These are phyloP conservation scores for Globisporangium solare DNA, from an alignment of 352 stramenopile genomes.

Conservation along the genomic window DNA sequence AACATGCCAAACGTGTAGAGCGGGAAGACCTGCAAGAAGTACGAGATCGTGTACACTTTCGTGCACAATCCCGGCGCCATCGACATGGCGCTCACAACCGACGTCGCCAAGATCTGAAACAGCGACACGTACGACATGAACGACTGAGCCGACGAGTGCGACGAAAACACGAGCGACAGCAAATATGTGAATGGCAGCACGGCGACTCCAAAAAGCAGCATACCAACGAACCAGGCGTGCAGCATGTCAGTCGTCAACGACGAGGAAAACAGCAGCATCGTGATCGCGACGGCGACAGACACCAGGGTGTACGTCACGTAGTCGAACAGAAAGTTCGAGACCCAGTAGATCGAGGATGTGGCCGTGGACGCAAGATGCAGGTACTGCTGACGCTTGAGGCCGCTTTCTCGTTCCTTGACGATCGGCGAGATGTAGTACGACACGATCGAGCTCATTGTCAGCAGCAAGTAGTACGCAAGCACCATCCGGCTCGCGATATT, in stretches of 20 bases:
- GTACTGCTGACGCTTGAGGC: constrained; percentile 72
- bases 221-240: constrained; percentile 25
- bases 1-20: constrained; percentile 52
- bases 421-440: constrained; percentile 60
- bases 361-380: constrained; percentile 49
- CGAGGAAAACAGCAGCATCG: constrained; percentile 32
- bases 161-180: constrained; percentile 59
- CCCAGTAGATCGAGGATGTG: constrained; percentile 61
- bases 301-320: constrained; percentile 39
- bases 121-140: constrained; percentile 66
- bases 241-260: constrained; percentile 32
- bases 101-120: constrained; percentile 64
- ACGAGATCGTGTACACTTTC: constrained; percentile 31
- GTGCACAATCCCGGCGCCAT: constrained; percentile 46
- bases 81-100: constrained; percentile 40
- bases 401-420: constrained; percentile 66
- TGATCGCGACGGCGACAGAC: constrained; percentile 23
- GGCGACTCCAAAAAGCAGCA: constrained; percentile 42
- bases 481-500: constrained; percentile 75
- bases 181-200: constrained; percentile 68
- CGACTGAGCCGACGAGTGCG: constrained; percentile 74
- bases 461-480: constrained; percentile 86
- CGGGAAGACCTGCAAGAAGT: constrained; percentile 54
- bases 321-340: constrained; percentile 66
- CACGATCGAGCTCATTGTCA: constrained; percentile 58